These are phyloP conservation scores for Paraphoma chrysanthemicola DNA, from an alignment of 2,329 filamentous ascomycete genomes.

Conservation along the genomic window DNA sequence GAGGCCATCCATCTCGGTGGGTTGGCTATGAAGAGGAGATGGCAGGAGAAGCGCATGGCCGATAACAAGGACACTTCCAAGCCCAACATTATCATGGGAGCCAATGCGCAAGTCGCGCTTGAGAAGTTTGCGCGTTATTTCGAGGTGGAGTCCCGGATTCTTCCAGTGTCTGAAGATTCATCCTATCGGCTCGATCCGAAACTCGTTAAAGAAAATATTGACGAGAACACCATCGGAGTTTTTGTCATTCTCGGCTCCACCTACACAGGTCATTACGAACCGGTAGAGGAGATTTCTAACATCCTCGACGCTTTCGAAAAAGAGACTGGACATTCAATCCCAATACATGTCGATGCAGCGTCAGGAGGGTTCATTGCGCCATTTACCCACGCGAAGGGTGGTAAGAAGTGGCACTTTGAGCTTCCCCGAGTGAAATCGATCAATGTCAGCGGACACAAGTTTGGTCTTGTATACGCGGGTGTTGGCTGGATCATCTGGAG, in stretches of 20 bases:
- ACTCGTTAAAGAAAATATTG: conserved; percentile 69
- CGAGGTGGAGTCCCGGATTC: conserved; percentile 71
- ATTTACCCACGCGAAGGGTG: conserved; percentile 64
- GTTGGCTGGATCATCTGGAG: conserved; percentile 67
- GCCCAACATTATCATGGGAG: conserved; percentile 78
- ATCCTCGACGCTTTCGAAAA: conserved; percentile 69
- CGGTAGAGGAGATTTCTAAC: conserved; percentile 71
- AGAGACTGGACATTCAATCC: conserved; percentile 68
- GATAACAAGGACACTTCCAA: conserved; percentile 68
- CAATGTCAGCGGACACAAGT: conserved; percentile 70
- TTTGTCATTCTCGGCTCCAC: conserved; percentile 76
- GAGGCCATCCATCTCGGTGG: conserved; percentile 76
- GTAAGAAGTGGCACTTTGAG: conserved; percentile 68
- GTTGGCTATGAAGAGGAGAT: conserved; percentile 74
- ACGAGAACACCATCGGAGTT: conserved; percentile 79
- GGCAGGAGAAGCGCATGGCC: conserved; percentile 68
- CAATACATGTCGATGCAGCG: conserved; percentile 70
- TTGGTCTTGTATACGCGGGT: conserved; percentile 70
- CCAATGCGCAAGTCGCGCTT: conserved; percentile 75
- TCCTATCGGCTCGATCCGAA: conserved; percentile 69
- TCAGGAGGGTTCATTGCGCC: conserved; percentile 69
- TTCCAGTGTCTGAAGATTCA: conserved; percentile 68
- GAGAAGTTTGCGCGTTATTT: conserved; percentile 79
- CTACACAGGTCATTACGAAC: conserved; percentile 77
- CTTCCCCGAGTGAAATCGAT: conserved; percentile 70